Base-by-base conservation (phyloP, 371 early-diverging fungal genomes). In the Circinella minor region DNA sequence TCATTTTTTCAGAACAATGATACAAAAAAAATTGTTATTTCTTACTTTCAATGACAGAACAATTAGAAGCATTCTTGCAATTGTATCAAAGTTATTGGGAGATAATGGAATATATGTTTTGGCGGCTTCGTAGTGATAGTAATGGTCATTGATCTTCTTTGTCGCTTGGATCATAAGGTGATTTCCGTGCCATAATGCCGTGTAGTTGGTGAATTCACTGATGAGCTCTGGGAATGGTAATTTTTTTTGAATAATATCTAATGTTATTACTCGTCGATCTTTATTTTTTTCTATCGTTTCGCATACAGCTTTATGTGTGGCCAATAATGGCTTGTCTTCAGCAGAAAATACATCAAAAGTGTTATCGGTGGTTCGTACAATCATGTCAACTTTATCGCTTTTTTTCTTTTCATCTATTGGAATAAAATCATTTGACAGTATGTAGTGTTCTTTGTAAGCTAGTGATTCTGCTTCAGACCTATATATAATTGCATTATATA, bases 81-180 rank as follows among this genome's bases (percentile, higher is more conserved):
- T 15, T 2, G 11, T n/a, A 55, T 20, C 8, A 18, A 55, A 55
- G 18, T 55, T 55, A 8, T 8, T 55, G 7, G 55, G 17, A 8
- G 55, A 17, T 11, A 55, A 18, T 8, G 55, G 55, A 55, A 55
- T 15, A 15, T 10, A 14, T 55, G 55, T n/a, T n/a, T 14, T 11
- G 11, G n/a, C 55, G 15, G 55, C 55, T 55, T n/a, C 55, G 55
- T 55, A 55, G 18, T 55, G 55, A 18, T 17, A 55, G n/a, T 55
- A 55, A 1, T 4, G 1, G 1, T 14, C 1, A 8, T 55, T 18
- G 18, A 55, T 55, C 20, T 55, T 55, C 1, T n/a, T 10, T 8
- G 55, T 55, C 17, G 17, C 11, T 7, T 55, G 55, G 8, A 55
- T 55, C 55, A n/a, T 55, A 10, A 55, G 11, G 17, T 55, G 10